These are phyloP conservation scores for Claviceps fusiformis DNA, from an alignment of 2,329 filamentous ascomycete species.

Conservation along the genomic window DNA sequence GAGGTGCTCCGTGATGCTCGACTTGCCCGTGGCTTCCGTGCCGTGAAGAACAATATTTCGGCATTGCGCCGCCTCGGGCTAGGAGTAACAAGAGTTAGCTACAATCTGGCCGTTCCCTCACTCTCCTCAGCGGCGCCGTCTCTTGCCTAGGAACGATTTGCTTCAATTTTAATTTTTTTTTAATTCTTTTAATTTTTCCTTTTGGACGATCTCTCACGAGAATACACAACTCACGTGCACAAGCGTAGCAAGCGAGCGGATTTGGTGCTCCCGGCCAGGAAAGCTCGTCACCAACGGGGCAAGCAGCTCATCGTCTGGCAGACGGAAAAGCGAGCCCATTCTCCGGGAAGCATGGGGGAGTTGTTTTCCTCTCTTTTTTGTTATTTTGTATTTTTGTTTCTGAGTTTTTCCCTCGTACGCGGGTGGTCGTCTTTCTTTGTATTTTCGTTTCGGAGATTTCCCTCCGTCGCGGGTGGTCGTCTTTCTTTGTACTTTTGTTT, in stretches of 20 bases:
- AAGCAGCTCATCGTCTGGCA: conserved; percentile 38
- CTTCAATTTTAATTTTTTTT: too few species aligned
- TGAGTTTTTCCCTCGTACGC: too few species aligned
- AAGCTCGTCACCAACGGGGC: conserved; percentile 33
- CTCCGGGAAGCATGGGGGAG: background rate
- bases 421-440: too few species aligned
- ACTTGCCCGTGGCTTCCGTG: conserved; percentile 78
- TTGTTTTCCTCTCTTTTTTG: too few species aligned
- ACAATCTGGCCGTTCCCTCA: background rate
- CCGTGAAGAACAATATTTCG: conserved; percentile 70
- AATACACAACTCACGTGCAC: conserved; percentile 27
- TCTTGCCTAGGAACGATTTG: too few species aligned
- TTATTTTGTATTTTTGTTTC: too few species aligned
- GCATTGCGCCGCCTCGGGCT: conserved; percentile 56
- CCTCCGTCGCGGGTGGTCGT: too few species aligned
- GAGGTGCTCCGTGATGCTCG: conserved; percentile 46
- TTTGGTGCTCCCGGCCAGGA: conserved; percentile 45
- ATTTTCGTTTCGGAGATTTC: too few species aligned
- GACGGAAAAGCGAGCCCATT: conserved; percentile 31
- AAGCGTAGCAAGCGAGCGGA: conserved; percentile 42
- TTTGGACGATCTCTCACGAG: too few species aligned
- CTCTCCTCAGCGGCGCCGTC: too few species aligned
- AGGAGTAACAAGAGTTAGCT: background rate
- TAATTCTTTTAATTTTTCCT: too few species aligned
- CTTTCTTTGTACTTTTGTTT: too few species aligned